Evolutionary conservation across 2,329 filamentous ascomycete genomes (phyloP).

Genomic region (Plenodomus tracheiphilus): DNA sequence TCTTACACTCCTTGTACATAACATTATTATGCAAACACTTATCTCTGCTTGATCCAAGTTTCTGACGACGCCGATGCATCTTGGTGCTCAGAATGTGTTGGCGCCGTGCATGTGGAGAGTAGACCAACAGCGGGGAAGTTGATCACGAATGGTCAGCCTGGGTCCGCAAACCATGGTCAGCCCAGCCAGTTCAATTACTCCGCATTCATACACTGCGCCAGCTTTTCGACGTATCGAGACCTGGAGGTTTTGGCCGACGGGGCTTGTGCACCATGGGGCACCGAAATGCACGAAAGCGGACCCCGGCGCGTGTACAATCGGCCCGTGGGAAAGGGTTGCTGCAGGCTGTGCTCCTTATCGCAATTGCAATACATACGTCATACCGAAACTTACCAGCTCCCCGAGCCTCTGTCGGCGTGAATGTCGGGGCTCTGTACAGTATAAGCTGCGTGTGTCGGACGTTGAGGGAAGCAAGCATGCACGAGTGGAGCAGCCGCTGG

Average conservation of each 20-base stretch:
- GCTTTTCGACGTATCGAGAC: constrained; percentile 2
- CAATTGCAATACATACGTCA: background rate
- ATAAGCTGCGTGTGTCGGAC: background rate
- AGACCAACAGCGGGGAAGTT: too few relatives aligned
- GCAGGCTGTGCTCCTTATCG: background rate
- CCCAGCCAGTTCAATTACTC: background rate
- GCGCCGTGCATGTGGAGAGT: too few relatives aligned
- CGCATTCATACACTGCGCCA: constrained; percentile 11
- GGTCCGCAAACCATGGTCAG: too few relatives aligned
- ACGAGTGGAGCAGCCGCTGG: too few relatives aligned
- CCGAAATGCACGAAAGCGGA: constrained; percentile 13
- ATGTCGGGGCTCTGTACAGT: constrained; percentile 11
- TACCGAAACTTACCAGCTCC: background rate
- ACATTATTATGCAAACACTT: background rate
- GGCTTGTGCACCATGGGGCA: constrained; percentile 8
- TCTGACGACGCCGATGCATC: too few relatives aligned
- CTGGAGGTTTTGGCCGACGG: constrained; percentile 13
- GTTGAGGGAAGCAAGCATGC: too few relatives aligned
- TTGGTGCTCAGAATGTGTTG: too few relatives aligned
- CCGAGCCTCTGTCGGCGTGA: constrained; percentile 9
- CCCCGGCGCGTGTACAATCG: constrained; percentile 3
- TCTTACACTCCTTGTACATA: constrained; percentile 24
- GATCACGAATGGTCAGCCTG: too few relatives aligned
- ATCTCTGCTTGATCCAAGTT: background rate
- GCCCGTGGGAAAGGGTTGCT: background rate